Percentiles rank a stretch among this genome's conserved stretches.
Evolutionary conservation across 2,329 filamentous ascomycete genomes (phyloP).

Genomic region (Pseudogymnoascus sp.): DNA sequence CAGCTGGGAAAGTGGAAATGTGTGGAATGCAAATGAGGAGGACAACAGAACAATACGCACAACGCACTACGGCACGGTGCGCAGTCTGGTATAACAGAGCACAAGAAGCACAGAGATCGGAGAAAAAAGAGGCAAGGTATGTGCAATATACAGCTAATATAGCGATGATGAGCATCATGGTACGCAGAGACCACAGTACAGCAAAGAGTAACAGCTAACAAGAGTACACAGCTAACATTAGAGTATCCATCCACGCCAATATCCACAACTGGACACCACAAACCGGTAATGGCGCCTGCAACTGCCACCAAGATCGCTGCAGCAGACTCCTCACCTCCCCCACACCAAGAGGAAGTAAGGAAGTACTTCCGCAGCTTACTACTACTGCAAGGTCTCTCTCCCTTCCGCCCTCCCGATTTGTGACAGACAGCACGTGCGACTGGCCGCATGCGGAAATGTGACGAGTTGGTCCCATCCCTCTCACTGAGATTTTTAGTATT

Average conservation of each 20-base stretch:
- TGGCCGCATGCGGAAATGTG: not conserved
- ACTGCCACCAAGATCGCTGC: not conserved
- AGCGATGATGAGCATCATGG: slow-evolving; percentile 2
- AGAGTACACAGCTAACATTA: not conserved
- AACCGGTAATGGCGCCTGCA: not conserved
- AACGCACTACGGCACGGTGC: not conserved
- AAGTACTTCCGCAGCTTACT: not conserved
- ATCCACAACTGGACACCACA: not conserved
- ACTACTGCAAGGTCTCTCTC: not conserved
- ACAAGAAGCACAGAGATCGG: not conserved
- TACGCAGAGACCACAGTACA: not conserved
- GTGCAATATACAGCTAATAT: not conserved
- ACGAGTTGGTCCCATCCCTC: not conserved
- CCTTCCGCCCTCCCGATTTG: not conserved
- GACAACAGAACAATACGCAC: not conserved
- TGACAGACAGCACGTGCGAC: not conserved
- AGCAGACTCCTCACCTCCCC: not conserved
- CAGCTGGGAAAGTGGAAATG: too few species aligned
- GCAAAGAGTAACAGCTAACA: not conserved
- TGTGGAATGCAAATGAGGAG: not conserved
- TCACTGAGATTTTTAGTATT: not conserved
- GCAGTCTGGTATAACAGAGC: not conserved
- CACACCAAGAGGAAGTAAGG: not conserved
- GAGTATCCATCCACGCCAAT: not conserved
- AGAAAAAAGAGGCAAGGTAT: not conserved